These are phyloP conservation scores for Musa balbisiana DNA, from an alignment of 202 grass and related monocot species.

Conservation along the genomic window DNA sequence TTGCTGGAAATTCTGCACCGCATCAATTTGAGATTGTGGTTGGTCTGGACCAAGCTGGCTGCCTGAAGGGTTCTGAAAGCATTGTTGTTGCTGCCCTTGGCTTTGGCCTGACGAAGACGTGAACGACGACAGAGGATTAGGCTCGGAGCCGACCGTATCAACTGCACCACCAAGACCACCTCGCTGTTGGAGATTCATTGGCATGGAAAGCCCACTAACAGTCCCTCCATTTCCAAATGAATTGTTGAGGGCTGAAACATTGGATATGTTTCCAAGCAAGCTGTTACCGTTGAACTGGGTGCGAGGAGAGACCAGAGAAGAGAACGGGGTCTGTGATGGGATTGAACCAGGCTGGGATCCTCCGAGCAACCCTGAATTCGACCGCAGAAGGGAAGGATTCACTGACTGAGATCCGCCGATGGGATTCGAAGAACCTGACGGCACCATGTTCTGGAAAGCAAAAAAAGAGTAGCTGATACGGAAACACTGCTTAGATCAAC, in stretches of 20 bases:
- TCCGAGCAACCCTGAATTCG: constrained; percentile 20
- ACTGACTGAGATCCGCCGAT: constrained; percentile 26
- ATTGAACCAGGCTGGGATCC: constrained; percentile 1
- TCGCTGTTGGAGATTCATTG: constrained; percentile 8
- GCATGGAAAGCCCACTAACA: neutral
- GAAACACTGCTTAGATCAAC: neutral
- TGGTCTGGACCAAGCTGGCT: constrained; percentile 7
- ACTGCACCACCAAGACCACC: constrained; percentile 34
- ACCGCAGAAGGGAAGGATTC: constrained; percentile 20
- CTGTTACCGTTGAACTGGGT: constrained; percentile 20
- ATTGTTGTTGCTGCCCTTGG: constrained; percentile 27
- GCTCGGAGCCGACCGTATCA: constrained; percentile 8
- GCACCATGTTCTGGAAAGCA: constrained; percentile 26
- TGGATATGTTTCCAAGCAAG: constrained; percentile 25
- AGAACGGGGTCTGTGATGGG: constrained; percentile 18
- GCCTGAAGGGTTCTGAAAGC: constrained; percentile 2
- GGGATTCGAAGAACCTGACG: constrained; percentile 17
- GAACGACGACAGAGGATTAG: constrained; percentile 8
- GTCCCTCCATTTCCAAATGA: constrained; percentile 21
- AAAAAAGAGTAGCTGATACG: constrained; percentile 15
- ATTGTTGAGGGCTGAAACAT: constrained; percentile 21
- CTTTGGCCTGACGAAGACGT: neutral
- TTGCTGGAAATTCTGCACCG: constrained; percentile 20
- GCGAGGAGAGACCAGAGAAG: constrained; percentile 30
- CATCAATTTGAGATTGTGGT: constrained; percentile 12